Evolutionary conservation across 73 alveolate genomes (phyloP), one percentile per base, ranked within the genome.

Genomic region (Effrenium voratum): DNA sequence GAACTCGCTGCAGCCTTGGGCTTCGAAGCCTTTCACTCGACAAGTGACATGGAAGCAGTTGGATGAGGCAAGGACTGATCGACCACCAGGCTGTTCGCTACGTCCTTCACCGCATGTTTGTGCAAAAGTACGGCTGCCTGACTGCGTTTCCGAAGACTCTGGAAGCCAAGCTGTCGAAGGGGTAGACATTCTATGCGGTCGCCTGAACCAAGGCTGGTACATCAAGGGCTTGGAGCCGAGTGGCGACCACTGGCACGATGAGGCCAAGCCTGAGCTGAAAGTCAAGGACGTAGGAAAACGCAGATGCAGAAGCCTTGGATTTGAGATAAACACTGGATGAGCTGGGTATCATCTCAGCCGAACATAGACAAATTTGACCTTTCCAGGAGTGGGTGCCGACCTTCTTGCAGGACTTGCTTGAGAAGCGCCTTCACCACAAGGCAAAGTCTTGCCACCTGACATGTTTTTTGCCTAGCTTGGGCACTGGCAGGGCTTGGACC

Each of bases 21-120:
- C 57, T 73, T 73, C 84, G 46, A 19, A 66, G 12, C 22, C 22
- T 12, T 66, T 55, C 68, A 12, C 12, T 12, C 22, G 12, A 15
- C 68, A 55, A 12, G 68, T 55, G 30, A 55, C 22, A 15, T 22
- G 22, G 68, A 55, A 75, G 57, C 85, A 49, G 38, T 8, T 36
- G 38, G 26, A 82, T 38, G 45, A 86, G 94, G 81, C 94, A 59
- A 26, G 94, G 94, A 3, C 60, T 84, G 81, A 84, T 84, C 32
- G 93, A 84, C 59, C 93, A 84, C 93, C 93, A 90, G 75, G 97
- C 97, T 34, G 97, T 68, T 52, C 97, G 97, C 87, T 90, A 90
- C 46, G 97, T 90, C 87, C 97, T 90, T 90, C 97, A 90, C 43
- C 97, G 97, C 86, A 90, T 90, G 97, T 90, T 90, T 87, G 97